Base-by-base conservation (phyloP, 2,329 filamentous ascomycete genomes). In the Coleophoma eucalyptorum region DNA sequence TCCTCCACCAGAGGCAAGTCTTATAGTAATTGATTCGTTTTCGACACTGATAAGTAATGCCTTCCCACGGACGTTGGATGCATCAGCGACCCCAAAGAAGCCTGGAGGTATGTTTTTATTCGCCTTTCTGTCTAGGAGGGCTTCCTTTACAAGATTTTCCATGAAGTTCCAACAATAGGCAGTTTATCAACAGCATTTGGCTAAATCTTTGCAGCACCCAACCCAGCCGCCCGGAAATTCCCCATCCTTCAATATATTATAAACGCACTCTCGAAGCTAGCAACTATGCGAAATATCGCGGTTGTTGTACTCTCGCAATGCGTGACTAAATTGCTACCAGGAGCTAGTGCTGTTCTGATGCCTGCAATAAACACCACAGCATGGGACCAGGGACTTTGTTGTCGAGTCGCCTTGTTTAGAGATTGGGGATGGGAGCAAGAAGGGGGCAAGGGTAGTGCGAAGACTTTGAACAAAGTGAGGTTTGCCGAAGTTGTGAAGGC, bases 301-400 rank as follows among this genome's bases (percentile, higher is more conserved):
- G 75, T 96, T 40, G 73, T 96, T 3, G 67, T 94, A 18, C 77
- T 91, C 45, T 90, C 85, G 35, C 91, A 95, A 65, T 90, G 87
- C 52, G 87, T 86, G 40, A 95, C 90, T n/a, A 87, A 85, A 58
- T 86, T 95, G 70, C 84, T 87, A 55, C 75, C 76, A 4, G 84
- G 79, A 56, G 77, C 72, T 57, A 80, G 76, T 57, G 87, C 91
- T 13, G 80, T 86, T 11, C 73, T 97, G 45, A 79, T 86, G 48
- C 87, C 91, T 15, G 83, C 89, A 38, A 77, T 97, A 55, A 86
- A 86, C 50, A 84, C 87, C 13, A 77, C 76, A 18, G 81, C 87
- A 40, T 97, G 92, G 92, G 91, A 96, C 54, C 83, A 82, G 56
- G 86, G 84, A 32, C 74, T 96, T 35, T 81, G 83, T 54, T 88